These are phyloP conservation scores for Diaporthe helianthi DNA, from an alignment of 2,329 filamentous ascomycete genomes.

Conservation along the genomic window DNA sequence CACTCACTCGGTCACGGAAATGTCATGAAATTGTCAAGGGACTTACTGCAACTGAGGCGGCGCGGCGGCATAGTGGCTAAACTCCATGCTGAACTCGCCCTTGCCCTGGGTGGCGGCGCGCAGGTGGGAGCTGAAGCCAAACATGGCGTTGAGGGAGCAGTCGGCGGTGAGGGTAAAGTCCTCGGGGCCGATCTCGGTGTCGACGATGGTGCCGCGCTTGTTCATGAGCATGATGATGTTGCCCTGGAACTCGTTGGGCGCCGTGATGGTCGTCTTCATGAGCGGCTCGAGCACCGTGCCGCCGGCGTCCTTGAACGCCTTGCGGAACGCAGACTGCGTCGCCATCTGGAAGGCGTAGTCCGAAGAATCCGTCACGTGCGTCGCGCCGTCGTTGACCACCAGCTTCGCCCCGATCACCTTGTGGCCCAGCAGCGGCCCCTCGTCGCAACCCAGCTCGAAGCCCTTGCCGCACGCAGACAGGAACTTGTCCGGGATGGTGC, in stretches of 20 bases:
- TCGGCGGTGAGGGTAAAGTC: slow-evolving; percentile 94
- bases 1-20: slow-evolving; percentile 37
- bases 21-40: no score
- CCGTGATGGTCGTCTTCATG: slow-evolving; percentile 98
- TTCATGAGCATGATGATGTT: slow-evolving; percentile 94
- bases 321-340: slow-evolving; percentile 95
- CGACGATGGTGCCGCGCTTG: slow-evolving; percentile 94
- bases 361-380: slow-evolving; percentile 96
- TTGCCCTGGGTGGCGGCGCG: slow-evolving; percentile 96
- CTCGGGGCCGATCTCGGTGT: slow-evolving; percentile 91
- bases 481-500: slow-evolving; percentile 94
- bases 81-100: slow-evolving; percentile 99
- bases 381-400: slow-evolving; percentile 95
- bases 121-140: slow-evolving; percentile 91
- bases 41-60: slow-evolving; percentile 86
- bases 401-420: slow-evolving; percentile 88
- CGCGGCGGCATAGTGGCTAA: slow-evolving; percentile 91
- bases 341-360: slow-evolving; percentile 96
- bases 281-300: slow-evolving; percentile 91
- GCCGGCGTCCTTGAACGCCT: slow-evolving; percentile 82
- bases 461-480: slow-evolving; percentile 94
- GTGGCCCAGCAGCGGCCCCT: slow-evolving; percentile 91
- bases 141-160: slow-evolving; percentile 96
- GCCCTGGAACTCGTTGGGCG: slow-evolving; percentile 96
- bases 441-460: slow-evolving; percentile 81